A percentile compares a stretch with the other conserved stretches of the same genome.
Evolutionary conservation across 2,329 filamentous ascomycete species (phyloP).

Genomic region (Cadophora luteo-olivacea): DNA sequence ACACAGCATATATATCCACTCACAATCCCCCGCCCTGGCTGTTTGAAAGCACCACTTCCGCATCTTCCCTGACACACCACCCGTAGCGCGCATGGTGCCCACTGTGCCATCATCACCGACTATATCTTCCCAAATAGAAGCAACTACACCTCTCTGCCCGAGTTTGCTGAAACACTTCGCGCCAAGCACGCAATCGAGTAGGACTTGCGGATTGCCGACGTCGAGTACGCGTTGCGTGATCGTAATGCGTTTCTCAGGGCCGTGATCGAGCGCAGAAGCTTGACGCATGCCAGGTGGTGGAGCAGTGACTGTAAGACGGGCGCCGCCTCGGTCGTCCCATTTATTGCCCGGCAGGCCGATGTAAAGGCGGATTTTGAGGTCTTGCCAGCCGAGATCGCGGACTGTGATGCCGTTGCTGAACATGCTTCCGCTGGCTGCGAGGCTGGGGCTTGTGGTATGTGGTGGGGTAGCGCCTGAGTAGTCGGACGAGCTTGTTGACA

Average conservation of each 20-base stretch:
- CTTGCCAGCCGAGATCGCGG: constrained; percentile 71
- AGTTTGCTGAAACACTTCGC: constrained; percentile 37
- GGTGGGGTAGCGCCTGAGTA: constrained; percentile 57
- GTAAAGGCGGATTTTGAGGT: constrained; percentile 87
- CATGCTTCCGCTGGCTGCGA: constrained; percentile 40
- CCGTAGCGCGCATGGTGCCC: constrained; percentile 35
- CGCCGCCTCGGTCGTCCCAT: constrained; percentile 92
- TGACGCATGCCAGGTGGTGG: constrained; percentile 69
- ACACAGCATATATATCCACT: constrained; percentile 39
- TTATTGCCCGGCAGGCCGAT: constrained; percentile 76
- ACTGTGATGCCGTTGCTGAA: constrained; percentile 46
- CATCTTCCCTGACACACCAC: constrained; percentile 38
- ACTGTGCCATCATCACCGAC: constrained; percentile 38
- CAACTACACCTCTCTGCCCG: constrained; percentile 37
- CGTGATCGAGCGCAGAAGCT: constrained; percentile 65
- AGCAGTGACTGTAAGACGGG: constrained; percentile 79
- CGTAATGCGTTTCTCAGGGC: constrained; percentile 79
- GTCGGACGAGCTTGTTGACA: constrained; percentile 47
- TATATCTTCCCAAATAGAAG: constrained; percentile 42
- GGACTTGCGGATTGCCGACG: constrained; percentile 17
- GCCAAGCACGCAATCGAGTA: constrained; percentile 38
- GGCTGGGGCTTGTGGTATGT: constrained; percentile 38
- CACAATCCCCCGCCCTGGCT: constrained; percentile 35
- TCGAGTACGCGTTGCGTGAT: constrained; percentile 18
- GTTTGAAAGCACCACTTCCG: constrained; percentile 42